Conservation (phyloP, 352 stramenopile genomes). For the Globisporangium okanoganense region DNA sequence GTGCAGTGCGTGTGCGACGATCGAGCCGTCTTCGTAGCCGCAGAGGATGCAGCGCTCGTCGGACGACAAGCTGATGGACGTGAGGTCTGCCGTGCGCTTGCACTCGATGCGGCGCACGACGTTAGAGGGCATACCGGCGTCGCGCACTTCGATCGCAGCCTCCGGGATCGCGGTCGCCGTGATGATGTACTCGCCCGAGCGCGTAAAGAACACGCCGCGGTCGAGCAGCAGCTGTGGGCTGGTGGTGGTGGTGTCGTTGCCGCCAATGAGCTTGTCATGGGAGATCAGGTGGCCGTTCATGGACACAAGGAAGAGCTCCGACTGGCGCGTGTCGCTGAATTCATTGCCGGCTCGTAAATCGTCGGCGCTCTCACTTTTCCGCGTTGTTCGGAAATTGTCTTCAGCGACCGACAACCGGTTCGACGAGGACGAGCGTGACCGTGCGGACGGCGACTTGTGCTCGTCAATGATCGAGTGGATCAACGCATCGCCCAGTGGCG, state of each 20-base stretch:
- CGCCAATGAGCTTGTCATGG: conserved; percentile 43
- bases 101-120: conserved; percentile 78
- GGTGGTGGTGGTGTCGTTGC: conserved; percentile 19
- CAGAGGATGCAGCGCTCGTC: conserved; percentile 82
- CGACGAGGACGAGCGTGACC: conserved; percentile 3
- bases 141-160: conserved; percentile 72
- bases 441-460: conserved; percentile 13
- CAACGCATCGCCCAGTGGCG: conserved; percentile 59
- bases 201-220: conserved; percentile 68
- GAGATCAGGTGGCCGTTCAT: conserved; percentile 78
- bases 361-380: conserved; percentile 10
- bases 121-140: conserved; percentile 47
- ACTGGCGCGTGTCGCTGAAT: conserved; percentile 60
- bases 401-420: conserved; percentile 15
- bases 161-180: conserved; percentile 54
- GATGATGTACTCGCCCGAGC: conserved; percentile 77
- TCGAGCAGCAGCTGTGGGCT: conserved; percentile 59
- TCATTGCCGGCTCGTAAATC: conserved; percentile 13
- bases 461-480: conserved; percentile 69
- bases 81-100: conserved; percentile 60
- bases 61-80: conserved; percentile 68
- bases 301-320: conserved; percentile 75
- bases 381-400: conserved; percentile 11
- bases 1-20: conserved; percentile 80
- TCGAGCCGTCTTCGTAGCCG: conserved; percentile 71